Base-by-base conservation (phyloP, 208 protist genomes). In the Wallacemonas sp. region DNA sequence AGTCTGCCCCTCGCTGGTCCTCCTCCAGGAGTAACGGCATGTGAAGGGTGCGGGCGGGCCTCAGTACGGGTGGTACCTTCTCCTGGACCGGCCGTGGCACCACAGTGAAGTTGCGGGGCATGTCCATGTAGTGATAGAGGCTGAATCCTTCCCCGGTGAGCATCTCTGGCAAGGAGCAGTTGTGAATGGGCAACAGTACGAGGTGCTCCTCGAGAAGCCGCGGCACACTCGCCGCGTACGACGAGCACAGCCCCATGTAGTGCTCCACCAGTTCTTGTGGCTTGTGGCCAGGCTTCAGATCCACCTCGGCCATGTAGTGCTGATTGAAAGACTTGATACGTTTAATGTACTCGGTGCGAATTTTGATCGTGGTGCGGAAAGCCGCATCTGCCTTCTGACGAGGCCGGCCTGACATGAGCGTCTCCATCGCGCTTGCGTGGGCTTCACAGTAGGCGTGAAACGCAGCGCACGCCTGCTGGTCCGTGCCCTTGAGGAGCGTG, bases 311-410 rank as follows among this genome's bases (percentile, higher is more conserved):
- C 24, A 69, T 68, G 66, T 83, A 90, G 27, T 71, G 66, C 30
- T 67, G 60, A 62, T 82, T 91, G 72, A 91, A 91, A 14, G 69
- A 56, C 60, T 86, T 91, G 72, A 94, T 82, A 36, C 81, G 83
- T 51, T 93, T 84, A 61, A 95, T 85, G 74, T 89, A 88, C 68
- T 92, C 85, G 51, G 74, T 80, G 45, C 89, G 80, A 1, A 75
- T 74, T 62, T 89, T 88, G 31, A 93, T 77, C 59, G 74, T 72
- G 1, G 62, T 66, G 46, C 90, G 88, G 61, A 84, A 75, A 1
- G 86, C 85, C 15, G 77, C 45, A 44, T 92, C 89, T 3, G 80
- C 73, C 75, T 91, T 95, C 12, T 66, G 56, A 53, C 92, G 88
- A 5, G 77, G 86, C 1, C 86, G 66, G 49, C 77, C 77, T 21